A percentile compares a stretch with the other conserved stretches of the same genome.
These are phyloP conservation scores for Zygosaccharomyces pseudorouxii DNA, from an alignment of 805 yeast species.

Conservation along the genomic window DNA sequence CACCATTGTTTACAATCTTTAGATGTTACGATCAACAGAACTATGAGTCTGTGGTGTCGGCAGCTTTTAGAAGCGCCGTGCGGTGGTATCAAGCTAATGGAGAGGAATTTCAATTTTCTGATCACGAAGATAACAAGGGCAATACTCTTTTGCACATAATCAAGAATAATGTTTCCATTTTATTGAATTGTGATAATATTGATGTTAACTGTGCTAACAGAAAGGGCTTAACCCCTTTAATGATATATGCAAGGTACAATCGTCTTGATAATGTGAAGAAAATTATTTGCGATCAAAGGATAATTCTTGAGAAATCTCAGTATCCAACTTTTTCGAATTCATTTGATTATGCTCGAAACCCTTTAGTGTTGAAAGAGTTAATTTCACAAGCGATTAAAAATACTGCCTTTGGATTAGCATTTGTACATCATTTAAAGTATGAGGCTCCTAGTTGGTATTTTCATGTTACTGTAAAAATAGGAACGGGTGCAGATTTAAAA, in stretches of 20 bases:
- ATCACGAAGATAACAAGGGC: conserved; percentile 69
- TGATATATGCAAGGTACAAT: conserved; percentile 65
- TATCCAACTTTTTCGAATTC: conserved; percentile 35
- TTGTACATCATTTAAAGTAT: conserved; percentile 19
- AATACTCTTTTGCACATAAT: conserved; percentile 75
- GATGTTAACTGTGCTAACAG: conserved; percentile 59
- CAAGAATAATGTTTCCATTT: conserved; percentile 42
- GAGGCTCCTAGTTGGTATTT: conserved; percentile 25
- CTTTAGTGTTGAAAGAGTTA: conserved; percentile 16
- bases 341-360: conserved; percentile 44
- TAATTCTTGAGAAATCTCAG: conserved; percentile 41
- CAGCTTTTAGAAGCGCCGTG: conserved; percentile 43
- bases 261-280: conserved; percentile 53
- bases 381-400: conserved; percentile 14
- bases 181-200: conserved; percentile 37
- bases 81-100: conserved; percentile 39
- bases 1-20: conserved; percentile 72
- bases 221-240: conserved; percentile 62
- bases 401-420: conserved; percentile 13
- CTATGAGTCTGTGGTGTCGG: conserved; percentile 47
- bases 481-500: background rate
- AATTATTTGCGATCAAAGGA: conserved; percentile 46
- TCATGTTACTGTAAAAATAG: conserved; percentile 9
- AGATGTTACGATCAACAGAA: conserved; percentile 74
- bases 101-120: conserved; percentile 42